Evolutionary conservation across 2,329 filamentous ascomycete genomes (phyloP).

Genomic region (Colletotrichum sp.): DNA sequence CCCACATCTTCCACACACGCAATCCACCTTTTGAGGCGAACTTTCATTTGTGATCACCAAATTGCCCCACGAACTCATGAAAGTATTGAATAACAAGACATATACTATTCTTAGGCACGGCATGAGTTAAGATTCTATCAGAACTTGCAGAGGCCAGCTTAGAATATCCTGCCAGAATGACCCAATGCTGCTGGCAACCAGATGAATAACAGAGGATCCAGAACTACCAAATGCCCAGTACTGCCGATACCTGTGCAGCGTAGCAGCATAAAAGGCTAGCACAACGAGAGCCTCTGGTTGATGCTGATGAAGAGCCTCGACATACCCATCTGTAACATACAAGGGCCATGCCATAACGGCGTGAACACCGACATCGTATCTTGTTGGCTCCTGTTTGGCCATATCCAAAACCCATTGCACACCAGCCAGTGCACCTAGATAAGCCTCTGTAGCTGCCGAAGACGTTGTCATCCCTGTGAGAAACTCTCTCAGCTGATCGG

Average conservation of each 20-base stretch:
- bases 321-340: slow-evolving; percentile 34
- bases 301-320: slow-evolving; percentile 35
- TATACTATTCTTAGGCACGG: fast-evolving
- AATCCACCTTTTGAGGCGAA: neutral
- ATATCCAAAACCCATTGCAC: slow-evolving; percentile 23
- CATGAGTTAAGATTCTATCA: slow-evolving; percentile 4
- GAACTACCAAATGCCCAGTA: slow-evolving; percentile 39
- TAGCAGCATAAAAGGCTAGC: slow-evolving; percentile 45
- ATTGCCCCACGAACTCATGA: neutral
- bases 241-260: slow-evolving; percentile 37
- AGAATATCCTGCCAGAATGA: slow-evolving; percentile 36
- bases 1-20: neutral
- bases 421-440: neutral
- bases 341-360: slow-evolving; percentile 40
- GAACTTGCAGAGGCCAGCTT: slow-evolving; percentile 36
- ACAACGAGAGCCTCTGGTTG: slow-evolving; percentile 43
- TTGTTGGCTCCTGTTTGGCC: neutral
- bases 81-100: neutral
- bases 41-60: neutral
- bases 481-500: neutral
- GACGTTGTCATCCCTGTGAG: neutral
- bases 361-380: neutral
- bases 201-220: slow-evolving; percentile 33
- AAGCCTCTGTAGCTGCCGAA: slow-evolving; percentile 4
- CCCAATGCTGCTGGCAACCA: slow-evolving; percentile 36